phyloP scores from a whole-genome alignment of 1,139 yeast species.

The Suhomyces ambrosiae region DNA sequence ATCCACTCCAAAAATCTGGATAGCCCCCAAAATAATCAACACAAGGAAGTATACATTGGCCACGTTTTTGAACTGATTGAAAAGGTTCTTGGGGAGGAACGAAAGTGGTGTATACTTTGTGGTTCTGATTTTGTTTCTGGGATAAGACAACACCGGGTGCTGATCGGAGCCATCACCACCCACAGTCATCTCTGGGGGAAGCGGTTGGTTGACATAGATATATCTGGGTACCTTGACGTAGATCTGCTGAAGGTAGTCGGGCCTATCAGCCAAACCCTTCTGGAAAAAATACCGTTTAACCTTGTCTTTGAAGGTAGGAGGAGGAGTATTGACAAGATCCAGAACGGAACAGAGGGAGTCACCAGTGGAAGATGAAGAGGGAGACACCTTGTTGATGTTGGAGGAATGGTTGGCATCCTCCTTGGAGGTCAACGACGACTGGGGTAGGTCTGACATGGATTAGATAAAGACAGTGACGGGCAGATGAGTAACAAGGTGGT shows the following conservation, averaged over 20 bases:
- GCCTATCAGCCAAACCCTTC: conserved; percentile 37
- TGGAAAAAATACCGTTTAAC: conserved; percentile 32
- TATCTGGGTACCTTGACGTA: conserved; percentile 40
- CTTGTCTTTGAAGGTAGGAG: conserved; percentile 37
- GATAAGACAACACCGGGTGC: conserved; percentile 56
- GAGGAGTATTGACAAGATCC: conserved; percentile 30
- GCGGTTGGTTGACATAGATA: conserved; percentile 39
- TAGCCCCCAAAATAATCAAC: conserved; percentile 80
- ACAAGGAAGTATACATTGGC: conserved; percentile 88
- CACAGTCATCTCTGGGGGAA: conserved; percentile 32
- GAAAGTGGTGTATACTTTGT: conserved; percentile 92
- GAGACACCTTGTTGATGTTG: conserved; percentile 5
- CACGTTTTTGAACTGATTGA: conserved; percentile 79
- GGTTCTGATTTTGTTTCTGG: conserved; percentile 91
- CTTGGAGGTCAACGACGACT: conserved; percentile 10
- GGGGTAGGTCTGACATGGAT: conserved; percentile 9
- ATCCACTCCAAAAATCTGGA: conserved; percentile 88
- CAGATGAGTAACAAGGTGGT: no score
- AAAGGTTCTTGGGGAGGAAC: conserved; percentile 82
- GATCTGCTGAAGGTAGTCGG: conserved; percentile 38
- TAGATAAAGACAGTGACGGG: not conserved
- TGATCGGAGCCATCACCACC: conserved; percentile 12
- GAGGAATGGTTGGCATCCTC: conserved; percentile 7
- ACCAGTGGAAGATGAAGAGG: conserved; percentile 3
- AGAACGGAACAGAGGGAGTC: conserved; percentile 11